Evolutionary conservation across 202 grass and related monocot species (phyloP).

Genomic region (Cymbopogon flexuosus): DNA sequence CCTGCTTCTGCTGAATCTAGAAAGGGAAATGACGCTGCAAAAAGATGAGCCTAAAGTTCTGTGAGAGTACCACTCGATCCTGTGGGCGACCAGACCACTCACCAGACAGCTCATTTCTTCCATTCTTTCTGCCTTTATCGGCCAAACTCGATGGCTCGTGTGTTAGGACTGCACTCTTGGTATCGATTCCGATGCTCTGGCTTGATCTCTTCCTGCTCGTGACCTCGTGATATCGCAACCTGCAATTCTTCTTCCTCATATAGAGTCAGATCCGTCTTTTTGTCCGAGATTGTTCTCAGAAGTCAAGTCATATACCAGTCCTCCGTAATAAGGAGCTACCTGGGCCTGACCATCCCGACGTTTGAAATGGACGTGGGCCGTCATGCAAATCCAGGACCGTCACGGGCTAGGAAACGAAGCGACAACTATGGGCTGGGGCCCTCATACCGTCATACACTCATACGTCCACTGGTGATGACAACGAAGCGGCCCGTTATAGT

Average conservation of each 20-base stretch:
- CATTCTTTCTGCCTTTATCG: slow-evolving; percentile 27
- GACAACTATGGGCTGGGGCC: not conserved
- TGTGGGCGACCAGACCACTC: slow-evolving; percentile 32
- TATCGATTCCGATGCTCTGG: slow-evolving; percentile 33
- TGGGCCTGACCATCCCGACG: not conserved
- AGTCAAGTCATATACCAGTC: not conserved
- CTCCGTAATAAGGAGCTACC: not conserved
- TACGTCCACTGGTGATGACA: not conserved
- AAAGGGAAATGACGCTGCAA: slow-evolving; percentile 11
- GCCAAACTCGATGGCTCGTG: slow-evolving; percentile 2
- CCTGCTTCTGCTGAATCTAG: slow-evolving; percentile 21
- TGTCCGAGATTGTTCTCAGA: not conserved
- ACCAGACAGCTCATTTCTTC: slow-evolving; percentile 23
- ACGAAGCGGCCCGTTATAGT: not conserved
- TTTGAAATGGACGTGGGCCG: not conserved
- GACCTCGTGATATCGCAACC: not conserved
- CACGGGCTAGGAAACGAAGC: not conserved
- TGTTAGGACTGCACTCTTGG: slow-evolving; percentile 29
- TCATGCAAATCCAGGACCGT: not conserved
- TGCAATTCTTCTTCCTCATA: not conserved
- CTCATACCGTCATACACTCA: not conserved
- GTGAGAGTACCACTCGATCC: slow-evolving; percentile 4
- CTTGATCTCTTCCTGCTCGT: not conserved
- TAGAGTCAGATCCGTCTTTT: not conserved
- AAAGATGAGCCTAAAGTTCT: slow-evolving; percentile 21